Evolutionary conservation across 441 rosid species (phyloP).

Genomic region (Omphalea diandra): DNA sequence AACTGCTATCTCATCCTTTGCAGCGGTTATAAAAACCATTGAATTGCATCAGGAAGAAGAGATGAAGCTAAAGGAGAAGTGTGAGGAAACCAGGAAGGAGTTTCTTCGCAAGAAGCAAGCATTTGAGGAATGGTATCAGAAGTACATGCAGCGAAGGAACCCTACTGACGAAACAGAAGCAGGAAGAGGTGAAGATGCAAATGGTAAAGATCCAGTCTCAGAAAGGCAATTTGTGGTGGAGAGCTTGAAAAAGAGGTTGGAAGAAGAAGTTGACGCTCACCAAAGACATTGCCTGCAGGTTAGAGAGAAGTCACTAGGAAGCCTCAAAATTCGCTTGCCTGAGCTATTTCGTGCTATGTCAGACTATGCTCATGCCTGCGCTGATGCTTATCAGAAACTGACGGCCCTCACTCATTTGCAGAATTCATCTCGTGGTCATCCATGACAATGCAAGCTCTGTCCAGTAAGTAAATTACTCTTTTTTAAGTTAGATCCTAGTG

Average conservation of each 20-base stretch:
- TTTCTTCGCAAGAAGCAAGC: conserved; percentile 47
- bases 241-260: conserved; percentile 66
- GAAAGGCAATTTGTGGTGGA: conserved; percentile 73
- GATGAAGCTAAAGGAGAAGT: conserved; percentile 50
- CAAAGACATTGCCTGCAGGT: conserved; percentile 78
- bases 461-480: too few relatives aligned
- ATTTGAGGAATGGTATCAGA: conserved; percentile 71
- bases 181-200: conserved; percentile 44
- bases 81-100: conserved; percentile 68
- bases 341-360: conserved; percentile 83
- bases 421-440: too few relatives aligned
- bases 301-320: conserved; percentile 84
- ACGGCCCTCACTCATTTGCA: conserved; percentile 40
- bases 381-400: conserved; percentile 59
- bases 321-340: conserved; percentile 70
- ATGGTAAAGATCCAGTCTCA: conserved; percentile 52
- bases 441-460: too few relatives aligned
- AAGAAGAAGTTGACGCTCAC: conserved; percentile 68
- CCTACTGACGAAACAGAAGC: conserved; percentile 50
- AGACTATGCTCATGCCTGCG: conserved; percentile 64
- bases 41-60: conserved; percentile 69
- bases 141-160: conserved; percentile 50
- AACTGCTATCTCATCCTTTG: conserved; percentile 55
- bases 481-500: too few relatives aligned
- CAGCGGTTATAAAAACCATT: conserved; percentile 62